Percentiles rank a stretch among this genome's conserved stretches.
Conservation (phyloP, 2,329 filamentous ascomycete genomes). For the Paecilomyces variotii region DNA sequence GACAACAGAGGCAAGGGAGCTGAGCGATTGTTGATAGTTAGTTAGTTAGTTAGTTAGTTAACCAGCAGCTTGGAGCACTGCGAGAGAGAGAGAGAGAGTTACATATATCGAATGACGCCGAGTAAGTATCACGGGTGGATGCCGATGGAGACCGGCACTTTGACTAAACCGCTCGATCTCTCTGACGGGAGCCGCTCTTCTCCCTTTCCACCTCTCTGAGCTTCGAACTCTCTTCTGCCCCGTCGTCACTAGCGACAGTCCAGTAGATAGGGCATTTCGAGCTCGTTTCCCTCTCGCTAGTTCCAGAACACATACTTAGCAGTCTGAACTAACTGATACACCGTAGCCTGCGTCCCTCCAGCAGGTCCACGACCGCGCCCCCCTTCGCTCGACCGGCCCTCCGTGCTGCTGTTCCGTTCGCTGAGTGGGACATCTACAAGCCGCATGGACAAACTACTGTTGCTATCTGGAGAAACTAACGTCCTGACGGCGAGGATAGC, state of each 20-base stretch:
- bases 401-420: background rate
- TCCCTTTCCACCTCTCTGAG: background rate
- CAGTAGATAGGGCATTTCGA: background rate
- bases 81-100: background rate
- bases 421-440: background rate
- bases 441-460: background rate
- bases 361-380: background rate
- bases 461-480: background rate
- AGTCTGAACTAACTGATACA: background rate
- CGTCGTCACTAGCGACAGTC: background rate
- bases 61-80: background rate
- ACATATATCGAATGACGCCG: background rate
- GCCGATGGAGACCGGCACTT: background rate
- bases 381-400: background rate
- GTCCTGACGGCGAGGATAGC: background rate
- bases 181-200: background rate
- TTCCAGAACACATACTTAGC: background rate
- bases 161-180: background rate
- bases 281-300: background rate
- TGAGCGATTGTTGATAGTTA: background rate
- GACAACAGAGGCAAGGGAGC: background rate
- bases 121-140: background rate
- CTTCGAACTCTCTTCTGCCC: background rate
- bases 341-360: background rate
- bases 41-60: background rate